phyloP scores from a whole-genome alignment of 1,284 basidiomycete genomes.

The Irpex sp. region DNA sequence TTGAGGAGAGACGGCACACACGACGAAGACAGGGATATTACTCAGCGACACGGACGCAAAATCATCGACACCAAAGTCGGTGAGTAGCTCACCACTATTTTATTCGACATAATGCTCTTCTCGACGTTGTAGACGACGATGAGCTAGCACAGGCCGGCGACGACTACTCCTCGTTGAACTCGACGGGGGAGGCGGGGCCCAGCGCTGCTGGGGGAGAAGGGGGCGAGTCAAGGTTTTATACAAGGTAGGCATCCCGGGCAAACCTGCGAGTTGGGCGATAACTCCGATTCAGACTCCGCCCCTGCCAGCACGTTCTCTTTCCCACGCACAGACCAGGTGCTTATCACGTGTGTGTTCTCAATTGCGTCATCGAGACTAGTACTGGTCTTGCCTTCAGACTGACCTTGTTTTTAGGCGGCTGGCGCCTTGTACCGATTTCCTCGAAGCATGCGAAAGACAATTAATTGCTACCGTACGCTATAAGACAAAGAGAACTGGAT shows the following conservation, averaged over 20 bases:
- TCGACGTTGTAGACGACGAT: conserved; percentile 30
- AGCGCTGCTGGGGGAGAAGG: conserved; percentile 33
- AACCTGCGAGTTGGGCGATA: conserved; percentile 30
- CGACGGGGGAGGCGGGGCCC: conserved; percentile 21
- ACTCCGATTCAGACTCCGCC: conserved; percentile 37
- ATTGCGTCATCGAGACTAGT: too few species aligned
- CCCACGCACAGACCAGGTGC: conserved; percentile 45
- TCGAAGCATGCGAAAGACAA: too few species aligned
- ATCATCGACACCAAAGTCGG: conserved; percentile 48
- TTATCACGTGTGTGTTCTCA: background rate
- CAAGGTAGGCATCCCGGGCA: conserved; percentile 37
- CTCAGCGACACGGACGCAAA: conserved; percentile 57
- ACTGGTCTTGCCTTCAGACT: too few species aligned
- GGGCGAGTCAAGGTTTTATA: conserved; percentile 44
- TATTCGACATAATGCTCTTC: conserved; percentile 70
- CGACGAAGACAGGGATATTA: conserved; percentile 26
- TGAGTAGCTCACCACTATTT: conserved; percentile 87
- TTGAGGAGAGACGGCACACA: conserved; percentile 3
- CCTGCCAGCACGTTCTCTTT: conserved; percentile 20
- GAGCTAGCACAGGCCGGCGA: conserved; percentile 24
- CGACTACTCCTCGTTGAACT: conserved; percentile 12
- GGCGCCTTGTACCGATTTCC: too few species aligned
- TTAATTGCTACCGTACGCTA: too few species aligned
- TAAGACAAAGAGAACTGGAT: background rate
- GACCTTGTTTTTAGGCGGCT: too few species aligned